Conservation (phyloP, 148 eudicot species). For the Linanthus parryae region DNA sequence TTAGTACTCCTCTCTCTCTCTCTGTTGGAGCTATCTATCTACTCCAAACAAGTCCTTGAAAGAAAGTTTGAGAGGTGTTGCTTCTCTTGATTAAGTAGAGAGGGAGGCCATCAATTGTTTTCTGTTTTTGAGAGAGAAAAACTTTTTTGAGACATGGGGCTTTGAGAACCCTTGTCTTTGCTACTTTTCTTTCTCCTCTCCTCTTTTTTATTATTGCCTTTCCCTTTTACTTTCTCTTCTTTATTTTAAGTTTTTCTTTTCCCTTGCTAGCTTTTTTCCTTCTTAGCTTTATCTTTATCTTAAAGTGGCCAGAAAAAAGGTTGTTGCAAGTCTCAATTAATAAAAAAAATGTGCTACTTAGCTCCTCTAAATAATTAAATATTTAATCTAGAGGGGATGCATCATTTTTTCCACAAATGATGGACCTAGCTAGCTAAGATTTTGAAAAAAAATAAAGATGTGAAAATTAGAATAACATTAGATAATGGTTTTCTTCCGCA, state of each 20-base stretch:
- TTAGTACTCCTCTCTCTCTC: too few species aligned
- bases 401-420: too few species aligned
- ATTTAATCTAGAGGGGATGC: too few species aligned
- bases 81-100: constrained; percentile 13
- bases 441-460: too few species aligned
- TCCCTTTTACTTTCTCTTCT: constrained; percentile 8
- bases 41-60: constrained; percentile 30
- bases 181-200: constrained; percentile 13
- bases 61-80: constrained; percentile 31
- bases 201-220: constrained; percentile 17
- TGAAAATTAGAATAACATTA: too few species aligned
- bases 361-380: too few species aligned
- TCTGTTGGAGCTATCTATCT: too few species aligned
- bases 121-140: too few species aligned
- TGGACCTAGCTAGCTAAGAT: too few species aligned
- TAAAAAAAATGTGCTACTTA: constrained; percentile 16
- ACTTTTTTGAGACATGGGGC: constrained; percentile 30
- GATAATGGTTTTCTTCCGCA: too few species aligned
- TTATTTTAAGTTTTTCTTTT: constrained; percentile 6
- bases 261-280: constrained; percentile 25
- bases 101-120: too few species aligned
- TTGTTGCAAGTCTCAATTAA: constrained; percentile 33
- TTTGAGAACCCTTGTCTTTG: constrained; percentile 18
- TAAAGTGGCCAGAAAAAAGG: constrained; percentile 52
- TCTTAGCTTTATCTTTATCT: constrained; percentile 63